Evolutionary conservation across 108 stramenopile species (phyloP).

Genomic region (Cafeteria roenbergensis): DNA sequence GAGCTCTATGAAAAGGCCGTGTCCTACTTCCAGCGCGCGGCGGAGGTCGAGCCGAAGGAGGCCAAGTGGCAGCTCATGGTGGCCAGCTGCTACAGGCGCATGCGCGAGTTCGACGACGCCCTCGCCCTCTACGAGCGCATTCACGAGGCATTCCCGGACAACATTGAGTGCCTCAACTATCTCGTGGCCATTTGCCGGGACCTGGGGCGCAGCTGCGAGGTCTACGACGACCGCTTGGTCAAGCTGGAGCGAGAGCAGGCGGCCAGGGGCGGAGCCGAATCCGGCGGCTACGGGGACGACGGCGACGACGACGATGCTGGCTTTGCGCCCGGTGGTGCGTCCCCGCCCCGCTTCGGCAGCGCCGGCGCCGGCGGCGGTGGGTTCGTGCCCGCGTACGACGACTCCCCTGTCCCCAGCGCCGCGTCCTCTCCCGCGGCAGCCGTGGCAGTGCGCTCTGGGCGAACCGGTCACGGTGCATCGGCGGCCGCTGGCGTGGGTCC

Average conservation of each 20-base stretch:
- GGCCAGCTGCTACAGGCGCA: slow-evolving; percentile 56
- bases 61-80: slow-evolving; percentile 74
- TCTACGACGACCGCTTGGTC: slow-evolving; percentile 45
- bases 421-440: neutral
- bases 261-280: neutral
- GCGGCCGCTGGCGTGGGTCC: neutral
- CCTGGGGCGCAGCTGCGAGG: slow-evolving; percentile 34
- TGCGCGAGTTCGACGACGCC: slow-evolving; percentile 50
- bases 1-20: slow-evolving; percentile 72
- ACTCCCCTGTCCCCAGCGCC: neutral
- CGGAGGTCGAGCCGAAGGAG: slow-evolving; percentile 65
- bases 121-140: slow-evolving; percentile 56
- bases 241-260: slow-evolving; percentile 24
- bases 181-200: slow-evolving; percentile 46
- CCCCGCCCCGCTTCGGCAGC: no score
- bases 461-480: neutral
- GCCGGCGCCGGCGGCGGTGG: no score
- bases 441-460: neutral
- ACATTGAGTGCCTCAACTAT: slow-evolving; percentile 55
- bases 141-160: slow-evolving; percentile 56
- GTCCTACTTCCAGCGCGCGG: slow-evolving; percentile 62
- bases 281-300: neutral
- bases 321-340: neutral
- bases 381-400: neutral
- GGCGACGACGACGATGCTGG: neutral